These are phyloP conservation scores for Xylariaceae sp. DNA, from an alignment of 2,329 filamentous ascomycete genomes.

Conservation along the genomic window DNA sequence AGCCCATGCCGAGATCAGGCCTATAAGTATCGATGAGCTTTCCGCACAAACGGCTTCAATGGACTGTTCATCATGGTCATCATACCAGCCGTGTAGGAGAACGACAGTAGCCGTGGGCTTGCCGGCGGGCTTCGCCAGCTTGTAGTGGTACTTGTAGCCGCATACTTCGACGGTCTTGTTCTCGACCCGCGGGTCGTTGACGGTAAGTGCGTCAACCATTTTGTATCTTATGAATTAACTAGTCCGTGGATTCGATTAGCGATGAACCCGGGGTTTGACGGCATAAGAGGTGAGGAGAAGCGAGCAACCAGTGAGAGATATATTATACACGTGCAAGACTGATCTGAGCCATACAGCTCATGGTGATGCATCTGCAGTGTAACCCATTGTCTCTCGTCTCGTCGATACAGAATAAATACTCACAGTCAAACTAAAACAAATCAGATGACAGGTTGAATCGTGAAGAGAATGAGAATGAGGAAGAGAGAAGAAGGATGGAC, in stretches of 20 bases:
- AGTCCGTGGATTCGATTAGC: conserved; percentile 7
- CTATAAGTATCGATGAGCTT: conserved; percentile 52
- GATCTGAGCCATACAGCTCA: no score
- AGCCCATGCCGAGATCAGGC: conserved; percentile 77
- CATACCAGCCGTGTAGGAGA: conserved; percentile 35
- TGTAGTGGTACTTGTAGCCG: conserved; percentile 65
- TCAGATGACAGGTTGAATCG: no score
- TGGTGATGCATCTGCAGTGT: no score
- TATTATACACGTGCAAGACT: no score
- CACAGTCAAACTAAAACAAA: no score
- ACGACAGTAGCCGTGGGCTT: conserved; percentile 46
- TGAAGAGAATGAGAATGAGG: no score
- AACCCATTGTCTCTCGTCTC: no score
- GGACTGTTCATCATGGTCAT: not conserved
- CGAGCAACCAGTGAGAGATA: no score
- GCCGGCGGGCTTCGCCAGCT: conserved; percentile 47
- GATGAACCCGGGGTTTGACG: not conserved
- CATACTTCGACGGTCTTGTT: conserved; percentile 59
- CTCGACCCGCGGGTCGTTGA: conserved; percentile 61
- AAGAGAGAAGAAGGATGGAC: no score
- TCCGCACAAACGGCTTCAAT: not conserved
- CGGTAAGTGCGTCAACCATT: conserved; percentile 56
- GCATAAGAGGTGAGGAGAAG: not conserved
- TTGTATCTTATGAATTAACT: conserved; percentile 3
- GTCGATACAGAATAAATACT: no score